Conservation (phyloP, 331 rosid genomes). For the Ulmus americana region DNA sequence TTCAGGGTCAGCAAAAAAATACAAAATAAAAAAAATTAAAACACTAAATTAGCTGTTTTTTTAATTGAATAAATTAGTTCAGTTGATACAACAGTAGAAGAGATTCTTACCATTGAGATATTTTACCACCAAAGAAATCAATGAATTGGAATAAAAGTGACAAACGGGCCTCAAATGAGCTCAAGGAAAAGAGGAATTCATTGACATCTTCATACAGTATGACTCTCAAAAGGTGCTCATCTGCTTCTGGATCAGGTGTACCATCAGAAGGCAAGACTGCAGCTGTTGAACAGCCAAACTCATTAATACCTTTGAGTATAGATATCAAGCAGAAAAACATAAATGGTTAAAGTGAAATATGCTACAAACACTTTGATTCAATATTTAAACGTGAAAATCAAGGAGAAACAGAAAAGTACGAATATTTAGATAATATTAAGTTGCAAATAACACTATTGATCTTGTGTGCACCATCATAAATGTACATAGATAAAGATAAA, state of each 20-base stretch:
- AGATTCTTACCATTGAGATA: constrained; percentile 56
- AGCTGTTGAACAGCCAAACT: constrained; percentile 37
- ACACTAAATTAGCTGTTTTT: too few species aligned
- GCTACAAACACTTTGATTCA: not conserved
- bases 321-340: constrained; percentile 8
- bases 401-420: not conserved
- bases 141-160: constrained; percentile 61
- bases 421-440: too few species aligned
- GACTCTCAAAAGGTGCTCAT: constrained; percentile 62
- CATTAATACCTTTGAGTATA: constrained; percentile 13
- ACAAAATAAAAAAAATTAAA: not conserved
- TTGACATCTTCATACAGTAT: constrained; percentile 76
- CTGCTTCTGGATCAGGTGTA: constrained; percentile 45
- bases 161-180: constrained; percentile 63
- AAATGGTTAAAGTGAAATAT: not conserved
- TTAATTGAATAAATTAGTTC: not conserved
- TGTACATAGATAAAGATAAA: constrained; percentile 4
- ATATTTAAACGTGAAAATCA: too few species aligned
- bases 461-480: too few species aligned
- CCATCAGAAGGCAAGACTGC: constrained; percentile 28
- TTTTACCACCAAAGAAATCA: constrained; percentile 78
- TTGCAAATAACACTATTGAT: too few species aligned
- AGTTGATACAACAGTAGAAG: not conserved
- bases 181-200: constrained; percentile 71
- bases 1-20: not conserved